Conservation (phyloP, 148 eudicot genomes). For the Diospyros lotus region DNA sequence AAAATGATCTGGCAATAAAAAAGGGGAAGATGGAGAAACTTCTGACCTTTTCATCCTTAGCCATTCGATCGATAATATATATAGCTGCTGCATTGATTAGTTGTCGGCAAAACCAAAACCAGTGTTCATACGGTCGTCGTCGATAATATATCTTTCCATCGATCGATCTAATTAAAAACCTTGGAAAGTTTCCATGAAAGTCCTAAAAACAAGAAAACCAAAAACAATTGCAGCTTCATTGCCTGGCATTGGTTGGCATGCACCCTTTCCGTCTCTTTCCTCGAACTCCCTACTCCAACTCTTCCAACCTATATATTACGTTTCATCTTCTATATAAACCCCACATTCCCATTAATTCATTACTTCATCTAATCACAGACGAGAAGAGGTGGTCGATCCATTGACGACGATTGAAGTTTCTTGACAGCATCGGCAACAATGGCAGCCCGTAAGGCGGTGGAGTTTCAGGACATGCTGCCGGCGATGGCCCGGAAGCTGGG, state of each 20-base stretch:
- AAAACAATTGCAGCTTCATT: not conserved
- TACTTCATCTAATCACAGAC: too few relatives aligned
- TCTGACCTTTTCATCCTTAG: too few relatives aligned
- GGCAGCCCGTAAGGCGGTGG: not conserved
- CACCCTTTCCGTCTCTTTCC: not conserved
- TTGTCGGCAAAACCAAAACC: too few relatives aligned
- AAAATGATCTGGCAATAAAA: too few relatives aligned
- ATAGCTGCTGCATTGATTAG: too few relatives aligned
- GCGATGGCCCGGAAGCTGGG: slow-evolving; percentile 32
- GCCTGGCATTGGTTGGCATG: slow-evolving; percentile 11
- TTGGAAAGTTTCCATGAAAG: slow-evolving; percentile 14
- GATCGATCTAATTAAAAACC: not conserved
- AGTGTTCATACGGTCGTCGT: too few relatives aligned
- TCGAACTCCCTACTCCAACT: not conserved
- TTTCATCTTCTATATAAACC: too few relatives aligned
- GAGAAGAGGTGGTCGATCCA: too few relatives aligned
- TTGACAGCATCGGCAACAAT: not conserved
- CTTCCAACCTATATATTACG: not conserved
- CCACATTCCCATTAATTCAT: too few relatives aligned
- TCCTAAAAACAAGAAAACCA: not conserved
- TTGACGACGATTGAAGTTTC: not conserved
- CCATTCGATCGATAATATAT: too few relatives aligned
- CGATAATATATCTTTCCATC: too few relatives aligned
- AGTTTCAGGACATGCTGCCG: slow-evolving; percentile 28
- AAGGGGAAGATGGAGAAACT: too few relatives aligned